Conservation (phyloP, 192 early-diverging fungal species). For the Rhizophagus sp. region DNA sequence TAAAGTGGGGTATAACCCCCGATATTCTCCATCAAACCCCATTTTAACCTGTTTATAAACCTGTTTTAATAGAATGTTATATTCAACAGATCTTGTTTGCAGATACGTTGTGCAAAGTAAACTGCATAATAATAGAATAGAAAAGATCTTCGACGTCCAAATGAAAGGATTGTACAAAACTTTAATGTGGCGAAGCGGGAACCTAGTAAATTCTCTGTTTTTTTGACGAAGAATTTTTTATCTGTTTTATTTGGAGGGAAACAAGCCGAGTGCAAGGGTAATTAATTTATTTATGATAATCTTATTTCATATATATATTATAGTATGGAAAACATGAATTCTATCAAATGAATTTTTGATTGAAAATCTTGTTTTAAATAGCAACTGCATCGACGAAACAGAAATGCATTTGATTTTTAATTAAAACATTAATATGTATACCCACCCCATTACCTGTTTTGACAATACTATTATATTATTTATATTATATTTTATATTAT, state of each 20-base stretch:
- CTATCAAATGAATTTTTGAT: neutral
- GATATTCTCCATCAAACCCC: neutral
- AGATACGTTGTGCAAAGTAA: too few species aligned
- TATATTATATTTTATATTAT: too few species aligned
- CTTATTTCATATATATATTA: neutral
- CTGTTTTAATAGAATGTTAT: neutral
- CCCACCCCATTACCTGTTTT: too few species aligned
- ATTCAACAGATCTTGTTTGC: neutral
- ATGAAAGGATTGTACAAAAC: neutral
- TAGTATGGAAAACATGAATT: neutral
- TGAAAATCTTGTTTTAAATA: neutral
- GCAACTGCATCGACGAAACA: neutral
- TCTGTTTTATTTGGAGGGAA: neutral
- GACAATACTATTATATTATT: too few species aligned
- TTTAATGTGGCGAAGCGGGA: neutral
- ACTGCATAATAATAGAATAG: neutral
- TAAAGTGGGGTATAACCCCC: neutral
- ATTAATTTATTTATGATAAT: neutral
- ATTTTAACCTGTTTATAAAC: neutral
- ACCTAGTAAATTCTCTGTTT: neutral
- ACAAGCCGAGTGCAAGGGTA: neutral
- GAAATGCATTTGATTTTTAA: neutral
- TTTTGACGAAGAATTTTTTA: neutral
- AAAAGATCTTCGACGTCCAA: neutral
- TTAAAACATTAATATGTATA: neutral